Conservation (phyloP, 1,284 basidiomycete species). For the Pseudozyma sp. region DNA sequence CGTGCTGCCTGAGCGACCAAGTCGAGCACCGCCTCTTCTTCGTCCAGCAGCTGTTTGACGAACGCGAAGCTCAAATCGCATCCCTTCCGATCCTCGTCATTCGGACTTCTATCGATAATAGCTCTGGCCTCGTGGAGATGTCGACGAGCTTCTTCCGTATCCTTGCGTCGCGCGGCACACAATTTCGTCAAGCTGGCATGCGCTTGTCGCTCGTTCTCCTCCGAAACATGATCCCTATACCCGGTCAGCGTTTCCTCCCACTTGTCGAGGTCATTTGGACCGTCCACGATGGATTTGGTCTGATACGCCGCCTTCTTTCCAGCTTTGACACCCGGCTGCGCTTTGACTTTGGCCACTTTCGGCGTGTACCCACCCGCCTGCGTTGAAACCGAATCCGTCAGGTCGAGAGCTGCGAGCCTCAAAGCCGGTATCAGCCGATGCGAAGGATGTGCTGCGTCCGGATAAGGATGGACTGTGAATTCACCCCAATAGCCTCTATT, state of each 20-base stretch:
- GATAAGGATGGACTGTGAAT: slow-evolving; percentile 58
- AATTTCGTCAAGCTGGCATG: slow-evolving; percentile 15
- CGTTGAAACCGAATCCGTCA: slow-evolving; percentile 1
- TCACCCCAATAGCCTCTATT: slow-evolving; percentile 62
- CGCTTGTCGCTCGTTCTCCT: slow-evolving; percentile 42
- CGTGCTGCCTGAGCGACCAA: slow-evolving; percentile 29
- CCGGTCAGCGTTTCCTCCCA: slow-evolving; percentile 56
- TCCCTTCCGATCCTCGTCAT: background rate
- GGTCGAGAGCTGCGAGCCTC: slow-evolving; percentile 46
- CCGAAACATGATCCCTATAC: slow-evolving; percentile 29
- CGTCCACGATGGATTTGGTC: background rate
- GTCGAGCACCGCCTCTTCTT: slow-evolving; percentile 37
- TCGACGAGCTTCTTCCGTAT: slow-evolving; percentile 5
- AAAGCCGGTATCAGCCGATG: slow-evolving; percentile 60
- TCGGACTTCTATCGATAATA: background rate
- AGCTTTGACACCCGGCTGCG: slow-evolving; percentile 18
- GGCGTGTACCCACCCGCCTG: background rate
- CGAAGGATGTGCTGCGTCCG: slow-evolving; percentile 61
- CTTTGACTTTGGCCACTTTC: slow-evolving; percentile 32
- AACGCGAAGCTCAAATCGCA: slow-evolving; percentile 24
- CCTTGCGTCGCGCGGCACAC: slow-evolving; percentile 7
- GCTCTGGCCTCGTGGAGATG: slow-evolving; percentile 2
- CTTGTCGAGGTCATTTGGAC: slow-evolving; percentile 12
- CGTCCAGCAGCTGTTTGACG: slow-evolving; percentile 43
- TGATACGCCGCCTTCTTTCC: slow-evolving; percentile 9